phyloP scores from a whole-genome alignment of 495 filamentous ascomycete species.

The Hyaloscypha finlandica region DNA sequence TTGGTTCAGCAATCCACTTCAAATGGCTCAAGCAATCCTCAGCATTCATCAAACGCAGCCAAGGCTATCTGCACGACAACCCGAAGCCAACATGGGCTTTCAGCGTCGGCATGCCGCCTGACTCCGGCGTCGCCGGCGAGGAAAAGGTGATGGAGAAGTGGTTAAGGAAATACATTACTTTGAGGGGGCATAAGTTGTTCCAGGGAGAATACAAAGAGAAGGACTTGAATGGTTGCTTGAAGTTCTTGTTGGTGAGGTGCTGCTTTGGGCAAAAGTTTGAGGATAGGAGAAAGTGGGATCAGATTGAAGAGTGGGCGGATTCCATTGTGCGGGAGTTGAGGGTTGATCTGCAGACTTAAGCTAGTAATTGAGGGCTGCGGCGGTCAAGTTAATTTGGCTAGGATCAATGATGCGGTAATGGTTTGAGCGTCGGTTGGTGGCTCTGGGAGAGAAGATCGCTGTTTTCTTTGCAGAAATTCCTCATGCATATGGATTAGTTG shows the following conservation, averaged over 20 bases:
- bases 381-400: too few species aligned
- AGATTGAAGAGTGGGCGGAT: slow-evolving; percentile 4
- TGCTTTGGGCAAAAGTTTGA: slow-evolving; percentile 4
- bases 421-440: not conserved
- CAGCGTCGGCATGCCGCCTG: slow-evolving; percentile 13
- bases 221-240: not conserved
- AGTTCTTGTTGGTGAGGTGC: not conserved
- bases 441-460: not conserved
- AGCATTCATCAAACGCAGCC: not conserved
- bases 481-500: not conserved
- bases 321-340: slow-evolving; percentile 6
- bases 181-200: slow-evolving; percentile 10
- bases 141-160: slow-evolving; percentile 7
- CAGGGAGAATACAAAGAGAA: not conserved
- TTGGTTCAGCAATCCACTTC: not conserved
- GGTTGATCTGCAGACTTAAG: not conserved
- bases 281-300: slow-evolving; percentile 1
- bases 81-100: slow-evolving; percentile 8
- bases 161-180: not conserved
- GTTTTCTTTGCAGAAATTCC: not conserved
- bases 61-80: not conserved
- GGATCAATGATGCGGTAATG: not conserved
- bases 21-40: not conserved
- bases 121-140: not conserved
- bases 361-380: not conserved